Conservation (phyloP, 2,329 filamentous ascomycete species). For the Elsinoe necatrix region DNA sequence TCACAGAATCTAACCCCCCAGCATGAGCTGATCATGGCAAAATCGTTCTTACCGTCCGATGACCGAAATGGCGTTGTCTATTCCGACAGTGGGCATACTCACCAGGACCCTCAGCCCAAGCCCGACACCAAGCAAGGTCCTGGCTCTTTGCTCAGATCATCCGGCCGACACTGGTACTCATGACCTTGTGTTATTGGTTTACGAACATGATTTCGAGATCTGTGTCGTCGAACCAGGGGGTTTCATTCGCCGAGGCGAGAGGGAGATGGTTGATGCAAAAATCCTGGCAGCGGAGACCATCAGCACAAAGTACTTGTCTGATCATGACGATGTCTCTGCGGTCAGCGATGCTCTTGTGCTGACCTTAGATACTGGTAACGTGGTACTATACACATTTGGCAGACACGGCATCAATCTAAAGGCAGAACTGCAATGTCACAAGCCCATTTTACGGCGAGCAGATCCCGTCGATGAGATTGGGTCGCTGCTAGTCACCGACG, state of each 20-base stretch:
- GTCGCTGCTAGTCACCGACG: constrained; percentile 68
- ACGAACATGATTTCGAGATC: constrained; percentile 52
- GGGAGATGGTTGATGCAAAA: background rate
- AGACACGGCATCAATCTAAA: constrained; percentile 36
- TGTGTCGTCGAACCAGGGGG: background rate
- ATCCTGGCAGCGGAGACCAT: constrained; percentile 13
- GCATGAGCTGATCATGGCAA: background rate
- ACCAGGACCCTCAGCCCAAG: constrained; percentile 71
- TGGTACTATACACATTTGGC: constrained; percentile 56
- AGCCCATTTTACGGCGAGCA: constrained; percentile 51
- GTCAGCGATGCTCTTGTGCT: constrained; percentile 61
- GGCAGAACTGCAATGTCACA: constrained; percentile 19
- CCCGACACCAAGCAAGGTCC: constrained; percentile 64
- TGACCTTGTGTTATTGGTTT: constrained; percentile 82
- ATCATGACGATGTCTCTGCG: background rate
- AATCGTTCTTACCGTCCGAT: background rate
- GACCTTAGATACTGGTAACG: constrained; percentile 61
- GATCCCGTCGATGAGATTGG: constrained; percentile 49
- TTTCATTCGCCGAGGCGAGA: background rate
- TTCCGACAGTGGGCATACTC: constrained; percentile 54
- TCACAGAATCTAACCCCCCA: too few species aligned
- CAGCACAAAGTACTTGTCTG: background rate
- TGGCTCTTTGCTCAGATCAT: constrained; percentile 56
- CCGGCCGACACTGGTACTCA: constrained; percentile 26
- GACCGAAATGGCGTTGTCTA: background rate